Evolutionary conservation across 1,139 yeast genomes (phyloP).

Genomic region (Groenewaldozyma sp.): DNA sequence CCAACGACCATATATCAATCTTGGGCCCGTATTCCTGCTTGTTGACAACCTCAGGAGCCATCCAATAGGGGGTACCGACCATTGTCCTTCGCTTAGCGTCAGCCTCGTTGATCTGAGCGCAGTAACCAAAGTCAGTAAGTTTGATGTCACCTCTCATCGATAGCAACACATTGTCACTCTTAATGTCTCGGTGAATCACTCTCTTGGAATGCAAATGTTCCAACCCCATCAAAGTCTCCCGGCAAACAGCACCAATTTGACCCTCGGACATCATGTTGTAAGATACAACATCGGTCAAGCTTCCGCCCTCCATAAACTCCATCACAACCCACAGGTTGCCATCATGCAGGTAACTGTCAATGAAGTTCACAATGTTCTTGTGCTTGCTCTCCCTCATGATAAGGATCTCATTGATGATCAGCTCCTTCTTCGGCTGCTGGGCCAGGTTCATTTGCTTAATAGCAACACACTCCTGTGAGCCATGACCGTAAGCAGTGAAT

Average conservation of each 20-base stretch:
- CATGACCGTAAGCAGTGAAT: conserved; percentile 71
- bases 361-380: conserved; percentile 84
- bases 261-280: conserved; percentile 93
- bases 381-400: conserved; percentile 94
- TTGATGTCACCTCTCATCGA: conserved; percentile 83
- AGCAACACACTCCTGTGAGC: conserved; percentile 64
- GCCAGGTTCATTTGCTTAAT: conserved; percentile 93
- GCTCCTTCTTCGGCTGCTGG: conserved; percentile 88
- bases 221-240: conserved; percentile 81
- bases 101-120: conserved; percentile 89
- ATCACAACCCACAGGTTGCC: conserved; percentile 86
- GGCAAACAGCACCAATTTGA: conserved; percentile 94
- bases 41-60: conserved; percentile 98
- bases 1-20: conserved; percentile 95
- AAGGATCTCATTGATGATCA: conserved; percentile 85
- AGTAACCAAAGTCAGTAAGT: conserved; percentile 67
- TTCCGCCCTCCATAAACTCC: conserved; percentile 99
- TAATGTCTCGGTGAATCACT: conserved; percentile 92
- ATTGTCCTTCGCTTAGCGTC: conserved; percentile 86
- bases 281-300: conserved; percentile 89
- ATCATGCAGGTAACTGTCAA: conserved; percentile 68
- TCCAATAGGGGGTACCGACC: conserved; percentile 99
- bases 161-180: conserved; percentile 82
- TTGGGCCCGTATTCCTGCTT: conserved; percentile 94
- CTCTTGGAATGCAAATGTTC: conserved; percentile 86